Evolutionary conservation across 1,284 basidiomycete species (phyloP).

Genomic region (Melampsora larici-populina): DNA sequence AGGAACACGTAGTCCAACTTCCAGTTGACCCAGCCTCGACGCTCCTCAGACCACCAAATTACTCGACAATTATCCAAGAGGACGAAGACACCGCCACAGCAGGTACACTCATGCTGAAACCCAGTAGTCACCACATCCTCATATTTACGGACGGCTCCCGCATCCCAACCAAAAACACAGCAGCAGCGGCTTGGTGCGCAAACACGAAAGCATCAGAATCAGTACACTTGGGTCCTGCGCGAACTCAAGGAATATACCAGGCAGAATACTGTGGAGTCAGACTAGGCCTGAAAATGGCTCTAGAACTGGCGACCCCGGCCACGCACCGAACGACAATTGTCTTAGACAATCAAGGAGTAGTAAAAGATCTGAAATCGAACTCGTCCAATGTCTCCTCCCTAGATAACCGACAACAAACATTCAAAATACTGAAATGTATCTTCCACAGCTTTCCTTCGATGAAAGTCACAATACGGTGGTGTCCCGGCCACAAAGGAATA

Average conservation of each 20-base stretch:
- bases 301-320: not conserved
- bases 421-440: not conserved
- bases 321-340: not conserved
- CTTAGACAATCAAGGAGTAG: not conserved
- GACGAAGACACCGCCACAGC: no score
- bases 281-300: no score
- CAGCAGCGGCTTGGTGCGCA: no score
- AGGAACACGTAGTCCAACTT: no score
- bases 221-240: not conserved
- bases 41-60: no score
- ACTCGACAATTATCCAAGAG: no score
- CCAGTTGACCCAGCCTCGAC: no score
- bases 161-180: no score
- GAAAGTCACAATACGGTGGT: not conserved
- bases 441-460: not conserved
- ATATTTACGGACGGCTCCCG: no score
- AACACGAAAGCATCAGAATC: no score
- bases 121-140: no score
- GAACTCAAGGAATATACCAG: not conserved
- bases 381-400: not conserved
- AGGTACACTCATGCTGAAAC: no score
- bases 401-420: not conserved
- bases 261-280: not conserved
- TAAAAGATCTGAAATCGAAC: not conserved
- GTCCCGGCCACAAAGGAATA: not conserved